A percentile compares a stretch with the other conserved stretches of the same genome.
Evolutionary conservation across 1,284 basidiomycete species (phyloP).

Genomic region (Apiotrichum porosum): DNA sequence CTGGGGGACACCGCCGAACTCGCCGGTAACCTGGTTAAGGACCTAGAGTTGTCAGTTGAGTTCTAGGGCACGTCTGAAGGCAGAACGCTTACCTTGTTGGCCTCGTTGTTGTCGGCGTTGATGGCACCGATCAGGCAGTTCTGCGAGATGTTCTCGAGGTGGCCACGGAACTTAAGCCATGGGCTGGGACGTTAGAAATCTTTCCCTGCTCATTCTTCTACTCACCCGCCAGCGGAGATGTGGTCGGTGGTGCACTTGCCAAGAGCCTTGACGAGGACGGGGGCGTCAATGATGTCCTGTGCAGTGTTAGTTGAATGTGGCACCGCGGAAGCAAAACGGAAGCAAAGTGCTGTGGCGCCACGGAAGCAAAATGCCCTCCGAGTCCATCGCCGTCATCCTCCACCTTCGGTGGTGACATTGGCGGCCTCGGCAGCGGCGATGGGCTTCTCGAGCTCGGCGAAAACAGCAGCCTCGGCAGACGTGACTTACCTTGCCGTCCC

Average conservation of each 20-base stretch:
- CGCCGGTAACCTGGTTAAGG: constrained; percentile 58
- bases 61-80: too few relatives aligned
- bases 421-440: too few relatives aligned
- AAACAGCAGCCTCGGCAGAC: too few relatives aligned
- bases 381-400: too few relatives aligned
- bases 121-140: constrained; percentile 97
- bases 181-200: too few relatives aligned
- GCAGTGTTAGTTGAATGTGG: too few relatives aligned
- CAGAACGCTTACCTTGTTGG: constrained; percentile 71
- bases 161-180: constrained; percentile 70
- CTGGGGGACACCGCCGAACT: constrained; percentile 78
- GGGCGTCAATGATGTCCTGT: constrained; percentile 80
- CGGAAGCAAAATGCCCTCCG: too few relatives aligned
- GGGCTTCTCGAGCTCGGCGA: too few relatives aligned
- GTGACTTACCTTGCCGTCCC: constrained; percentile 89
- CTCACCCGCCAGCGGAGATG: constrained; percentile 61
- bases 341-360: too few relatives aligned
- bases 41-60: not conserved
- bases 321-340: too few relatives aligned
- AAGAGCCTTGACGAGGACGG: constrained; percentile 94
- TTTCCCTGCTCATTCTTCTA: too few relatives aligned
- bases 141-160: constrained; percentile 92
- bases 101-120: constrained; percentile 90
- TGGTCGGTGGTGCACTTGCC: constrained; percentile 88
- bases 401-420: too few relatives aligned